These are phyloP conservation scores for Rhizoclosmatium globosum DNA, from an alignment of 192 early-diverging fungal genomes.

Conservation along the genomic window DNA sequence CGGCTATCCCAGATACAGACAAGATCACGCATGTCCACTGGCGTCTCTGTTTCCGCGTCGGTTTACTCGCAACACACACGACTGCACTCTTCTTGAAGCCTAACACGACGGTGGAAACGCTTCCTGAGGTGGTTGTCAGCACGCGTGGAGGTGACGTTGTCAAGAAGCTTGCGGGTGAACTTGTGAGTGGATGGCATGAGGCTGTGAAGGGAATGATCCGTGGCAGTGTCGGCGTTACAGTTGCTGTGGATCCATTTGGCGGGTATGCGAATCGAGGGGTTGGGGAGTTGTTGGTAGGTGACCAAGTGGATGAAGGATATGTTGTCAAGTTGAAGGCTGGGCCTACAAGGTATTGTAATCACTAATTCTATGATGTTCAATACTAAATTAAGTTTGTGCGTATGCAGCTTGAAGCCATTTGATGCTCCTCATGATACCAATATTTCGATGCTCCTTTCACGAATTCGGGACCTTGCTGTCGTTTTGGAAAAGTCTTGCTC, in stretches of 20 bases:
- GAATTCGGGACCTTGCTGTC: slow-evolving; percentile 22
- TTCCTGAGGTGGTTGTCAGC: background rate
- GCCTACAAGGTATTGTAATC: slow-evolving; percentile 7
- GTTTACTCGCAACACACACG: slow-evolving; percentile 20
- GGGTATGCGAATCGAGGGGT: background rate
- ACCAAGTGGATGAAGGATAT: background rate
- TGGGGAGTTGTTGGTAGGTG: background rate
- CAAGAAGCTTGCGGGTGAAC: background rate
- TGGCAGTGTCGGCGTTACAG: slow-evolving; percentile 24
- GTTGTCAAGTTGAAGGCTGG: slow-evolving; percentile 4
- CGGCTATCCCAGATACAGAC: background rate
- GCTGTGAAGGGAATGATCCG: background rate
- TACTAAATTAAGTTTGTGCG: background rate
- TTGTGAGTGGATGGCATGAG: slow-evolving; percentile 21
- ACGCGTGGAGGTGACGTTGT: background rate
- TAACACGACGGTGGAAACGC: background rate
- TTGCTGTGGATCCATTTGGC: slow-evolving; percentile 16
- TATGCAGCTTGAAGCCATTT: slow-evolving; percentile 27
- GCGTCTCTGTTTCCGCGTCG: slow-evolving; percentile 15
- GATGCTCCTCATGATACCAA: slow-evolving; percentile 35
- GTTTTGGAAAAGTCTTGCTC: slow-evolving; percentile 11
- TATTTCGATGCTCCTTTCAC: slow-evolving; percentile 13
- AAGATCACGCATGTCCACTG: slow-evolving; percentile 17
- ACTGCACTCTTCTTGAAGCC: slow-evolving; percentile 11
- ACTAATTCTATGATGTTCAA: background rate